phyloP scores from a whole-genome alignment of 129 eudicot genomes.

The Kitagawia praeruptora region DNA sequence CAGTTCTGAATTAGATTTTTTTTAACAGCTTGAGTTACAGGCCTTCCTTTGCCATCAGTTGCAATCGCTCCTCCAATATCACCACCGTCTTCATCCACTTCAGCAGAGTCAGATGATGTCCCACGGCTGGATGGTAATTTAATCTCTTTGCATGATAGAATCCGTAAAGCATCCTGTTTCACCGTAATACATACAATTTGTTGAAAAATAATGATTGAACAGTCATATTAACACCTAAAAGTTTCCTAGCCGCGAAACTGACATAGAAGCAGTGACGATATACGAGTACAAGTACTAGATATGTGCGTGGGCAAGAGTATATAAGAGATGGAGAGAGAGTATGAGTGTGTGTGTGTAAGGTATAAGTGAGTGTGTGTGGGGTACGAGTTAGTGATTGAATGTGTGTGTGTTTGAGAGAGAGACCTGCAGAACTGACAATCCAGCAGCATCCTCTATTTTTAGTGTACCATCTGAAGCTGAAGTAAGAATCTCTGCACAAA shows the following conservation, averaged over 20 bases:
- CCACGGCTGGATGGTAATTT: constrained; percentile 59
- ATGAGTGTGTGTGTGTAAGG: neutral
- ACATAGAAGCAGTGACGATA: neutral
- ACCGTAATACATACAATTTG: neutral
- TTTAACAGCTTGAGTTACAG: constrained; percentile 79
- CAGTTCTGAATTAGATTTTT: constrained; percentile 85
- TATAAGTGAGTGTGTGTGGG: neutral
- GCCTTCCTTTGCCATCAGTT: constrained; percentile 58
- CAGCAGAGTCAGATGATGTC: constrained; percentile 53
- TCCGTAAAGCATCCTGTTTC: constrained; percentile 76
- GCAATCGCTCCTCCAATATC: constrained; percentile 34
- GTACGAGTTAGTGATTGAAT: neutral
- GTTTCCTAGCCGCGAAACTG: neutral
- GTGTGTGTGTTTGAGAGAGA: neutral
- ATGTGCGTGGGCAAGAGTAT: neutral
- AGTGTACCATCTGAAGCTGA: constrained; percentile 88
- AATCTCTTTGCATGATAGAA: constrained; percentile 87
- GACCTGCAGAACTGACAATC: constrained; percentile 91
- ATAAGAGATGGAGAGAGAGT: neutral
- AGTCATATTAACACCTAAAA: neutral
- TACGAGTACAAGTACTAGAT: neutral
- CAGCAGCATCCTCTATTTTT: constrained; percentile 61
- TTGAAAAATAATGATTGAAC: neutral
- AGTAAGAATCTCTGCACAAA: constrained; percentile 92
- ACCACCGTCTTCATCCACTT: constrained; percentile 61